These are phyloP conservation scores for Melastoma malabathricum DNA, from an alignment of 345 rosid genomes.

Conservation along the genomic window DNA sequence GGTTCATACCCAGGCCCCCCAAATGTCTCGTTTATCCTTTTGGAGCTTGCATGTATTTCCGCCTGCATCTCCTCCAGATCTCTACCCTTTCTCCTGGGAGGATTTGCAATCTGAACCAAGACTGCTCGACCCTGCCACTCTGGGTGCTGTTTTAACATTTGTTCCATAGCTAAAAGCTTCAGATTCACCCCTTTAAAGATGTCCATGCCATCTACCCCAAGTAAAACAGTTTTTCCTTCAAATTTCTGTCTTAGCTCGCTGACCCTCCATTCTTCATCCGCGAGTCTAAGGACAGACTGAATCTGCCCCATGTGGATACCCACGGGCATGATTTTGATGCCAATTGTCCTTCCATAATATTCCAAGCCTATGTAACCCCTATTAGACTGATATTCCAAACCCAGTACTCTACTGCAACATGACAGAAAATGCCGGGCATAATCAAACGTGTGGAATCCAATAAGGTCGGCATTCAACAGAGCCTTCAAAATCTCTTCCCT, in stretches of 20 bases:
- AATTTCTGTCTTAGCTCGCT: constrained; percentile 57
- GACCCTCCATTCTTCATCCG: constrained; percentile 62
- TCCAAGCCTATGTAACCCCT: constrained; percentile 69
- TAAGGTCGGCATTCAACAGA: constrained; percentile 53
- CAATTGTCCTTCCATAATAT: constrained; percentile 65
- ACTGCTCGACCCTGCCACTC: constrained; percentile 63
- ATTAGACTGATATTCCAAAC: constrained; percentile 62
- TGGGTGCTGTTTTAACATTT: constrained; percentile 55
- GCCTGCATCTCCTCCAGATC: constrained; percentile 55
- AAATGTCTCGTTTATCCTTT: constrained; percentile 51
- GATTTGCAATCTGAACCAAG: constrained; percentile 57
- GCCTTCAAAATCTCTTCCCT: constrained; percentile 70
- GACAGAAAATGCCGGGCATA: constrained; percentile 90
- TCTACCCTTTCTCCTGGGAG: constrained; percentile 56
- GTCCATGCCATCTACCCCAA: constrained; percentile 79
- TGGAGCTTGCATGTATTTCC: constrained; percentile 45
- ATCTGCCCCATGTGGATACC: constrained; percentile 76
- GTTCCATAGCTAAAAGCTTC: constrained; percentile 70
- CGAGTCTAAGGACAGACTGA: constrained; percentile 45
- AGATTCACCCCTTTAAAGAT: constrained; percentile 63
- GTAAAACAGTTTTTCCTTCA: constrained; percentile 54
- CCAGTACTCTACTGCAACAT: constrained; percentile 64
- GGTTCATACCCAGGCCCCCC: constrained; percentile 56
- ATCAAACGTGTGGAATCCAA: constrained; percentile 81
- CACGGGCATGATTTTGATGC: constrained; percentile 73